Evolutionary conservation across 148 eudicot genomes (phyloP).

Genomic region (Persicaria maculosa): DNA sequence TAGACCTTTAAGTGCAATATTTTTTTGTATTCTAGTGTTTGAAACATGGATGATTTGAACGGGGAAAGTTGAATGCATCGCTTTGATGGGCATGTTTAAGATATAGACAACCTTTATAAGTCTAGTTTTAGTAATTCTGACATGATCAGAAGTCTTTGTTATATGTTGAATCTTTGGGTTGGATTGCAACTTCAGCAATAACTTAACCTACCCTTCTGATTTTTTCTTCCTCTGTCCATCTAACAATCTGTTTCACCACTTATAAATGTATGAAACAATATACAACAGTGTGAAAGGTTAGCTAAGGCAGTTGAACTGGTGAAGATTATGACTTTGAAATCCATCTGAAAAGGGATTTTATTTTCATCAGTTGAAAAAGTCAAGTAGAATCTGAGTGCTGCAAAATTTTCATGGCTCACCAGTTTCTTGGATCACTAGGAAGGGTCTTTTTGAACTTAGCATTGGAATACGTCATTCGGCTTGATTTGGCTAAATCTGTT

Average conservation of each 20-base stretch:
- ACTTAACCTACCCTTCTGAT: background rate
- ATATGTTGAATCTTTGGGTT: background rate
- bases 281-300: background rate
- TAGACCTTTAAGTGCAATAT: no score
- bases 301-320: background rate
- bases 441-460: background rate
- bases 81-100: no score
- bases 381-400: background rate
- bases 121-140: no score
- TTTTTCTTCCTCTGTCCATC: background rate
- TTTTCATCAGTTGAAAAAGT: background rate
- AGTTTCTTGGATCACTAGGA: background rate
- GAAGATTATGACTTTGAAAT: background rate
- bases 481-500: background rate
- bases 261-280: background rate
- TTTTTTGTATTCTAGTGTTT: no score
- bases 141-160: background rate
- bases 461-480: background rate
- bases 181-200: background rate
- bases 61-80: no score
- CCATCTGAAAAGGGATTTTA: background rate
- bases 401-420: background rate
- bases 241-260: background rate
- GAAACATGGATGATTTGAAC: no score
- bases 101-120: no score